Base-by-base conservation (phyloP, 805 yeast genomes). In the Ogataea methanolica region DNA sequence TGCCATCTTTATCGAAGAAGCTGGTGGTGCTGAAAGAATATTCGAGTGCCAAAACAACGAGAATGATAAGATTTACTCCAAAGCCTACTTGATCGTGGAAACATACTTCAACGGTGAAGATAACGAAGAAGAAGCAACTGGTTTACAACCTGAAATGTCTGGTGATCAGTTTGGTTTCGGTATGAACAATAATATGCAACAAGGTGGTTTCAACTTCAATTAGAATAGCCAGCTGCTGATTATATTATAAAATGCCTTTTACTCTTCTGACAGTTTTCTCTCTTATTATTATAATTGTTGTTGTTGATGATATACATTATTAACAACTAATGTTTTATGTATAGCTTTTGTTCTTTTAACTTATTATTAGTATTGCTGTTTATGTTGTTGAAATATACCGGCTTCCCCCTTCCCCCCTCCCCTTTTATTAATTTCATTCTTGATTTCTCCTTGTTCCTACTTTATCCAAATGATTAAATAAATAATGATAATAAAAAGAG, bases 1-100 rank as follows among this genome's bases (percentile, higher is more conserved):
- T 65, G 96, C 98, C 26, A 78, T 90, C 53, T 89, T 71, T 71
- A 87, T 94, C 63, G 99, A 94, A 73, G 97, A 92, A 68, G 97
- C 97, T 39, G 98, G 97, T 60, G 99, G 99, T 53, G 85, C 90
- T 82, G 98, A 94, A 68, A 91, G 88, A 74, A 92, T 94, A 60
- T 85, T 86, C 69, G 89, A 88, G 52, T 87, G 96, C 66, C 99
- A 94, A 76, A 81, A 78, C 66, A 90, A 88, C 71, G 88, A 83
- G 62, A 94, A 92, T 70, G 95, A 92, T 65, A 88, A 85, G 64
- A 88, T 94, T 62, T 94, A 94, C 70, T 81, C 86, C 65, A 91
- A 90, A 73, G 95, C 98, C 33, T 94, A 79, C 73, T 74, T 74
- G 56, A 88, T 94, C 62, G 90, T 94, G 68, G 96, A 88, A 63